A percentile compares a stretch with the other conserved stretches of the same genome.
phyloP scores from a whole-genome alignment of 495 filamentous ascomycete genomes.

The Trichoderma asperelloides region DNA sequence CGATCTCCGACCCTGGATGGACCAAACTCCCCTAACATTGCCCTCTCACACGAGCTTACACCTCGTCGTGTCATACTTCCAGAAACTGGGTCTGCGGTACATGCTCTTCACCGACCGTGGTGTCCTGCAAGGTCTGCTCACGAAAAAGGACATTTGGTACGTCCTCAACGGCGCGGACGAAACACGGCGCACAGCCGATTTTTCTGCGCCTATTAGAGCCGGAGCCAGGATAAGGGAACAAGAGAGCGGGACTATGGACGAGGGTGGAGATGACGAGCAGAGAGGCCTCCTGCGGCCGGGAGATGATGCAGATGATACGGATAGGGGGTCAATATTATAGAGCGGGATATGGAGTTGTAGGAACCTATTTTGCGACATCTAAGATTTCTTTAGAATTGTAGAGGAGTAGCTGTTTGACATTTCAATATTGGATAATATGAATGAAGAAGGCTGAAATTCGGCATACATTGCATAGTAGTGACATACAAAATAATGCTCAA shows the following conservation, averaged over 20 bases:
- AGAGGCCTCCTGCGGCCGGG: slow-evolving; percentile 1
- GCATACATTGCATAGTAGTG: not conserved
- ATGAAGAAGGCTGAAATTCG: not conserved
- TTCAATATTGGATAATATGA: not conserved
- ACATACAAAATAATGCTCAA: not conserved
- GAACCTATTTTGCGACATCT: not conserved
- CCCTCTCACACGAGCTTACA: slow-evolving; percentile 63
- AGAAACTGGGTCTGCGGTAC: slow-evolving; percentile 85
- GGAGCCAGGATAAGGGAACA: slow-evolving; percentile 6
- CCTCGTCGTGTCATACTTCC: slow-evolving; percentile 82
- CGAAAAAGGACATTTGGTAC: slow-evolving; percentile 98
- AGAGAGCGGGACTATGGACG: slow-evolving; percentile 8
- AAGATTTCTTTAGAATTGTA: not conserved
- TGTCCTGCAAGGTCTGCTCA: slow-evolving; percentile 72
- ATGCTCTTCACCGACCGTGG: slow-evolving; percentile 80
- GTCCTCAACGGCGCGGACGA: slow-evolving; percentile 75
- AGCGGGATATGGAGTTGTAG: not conserved
- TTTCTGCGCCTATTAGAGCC: not conserved
- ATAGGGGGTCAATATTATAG: slow-evolving; percentile 9
- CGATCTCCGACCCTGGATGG: slow-evolving; percentile 94
- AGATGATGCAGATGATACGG: slow-evolving; percentile 8
- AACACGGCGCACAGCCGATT: slow-evolving; percentile 28
- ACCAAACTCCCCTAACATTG: slow-evolving; percentile 91
- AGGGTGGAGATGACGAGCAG: slow-evolving; percentile 12
- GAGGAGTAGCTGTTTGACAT: not conserved